Conservation (phyloP, 306 rosid species). For the Sechiopsis laciniata region DNA sequence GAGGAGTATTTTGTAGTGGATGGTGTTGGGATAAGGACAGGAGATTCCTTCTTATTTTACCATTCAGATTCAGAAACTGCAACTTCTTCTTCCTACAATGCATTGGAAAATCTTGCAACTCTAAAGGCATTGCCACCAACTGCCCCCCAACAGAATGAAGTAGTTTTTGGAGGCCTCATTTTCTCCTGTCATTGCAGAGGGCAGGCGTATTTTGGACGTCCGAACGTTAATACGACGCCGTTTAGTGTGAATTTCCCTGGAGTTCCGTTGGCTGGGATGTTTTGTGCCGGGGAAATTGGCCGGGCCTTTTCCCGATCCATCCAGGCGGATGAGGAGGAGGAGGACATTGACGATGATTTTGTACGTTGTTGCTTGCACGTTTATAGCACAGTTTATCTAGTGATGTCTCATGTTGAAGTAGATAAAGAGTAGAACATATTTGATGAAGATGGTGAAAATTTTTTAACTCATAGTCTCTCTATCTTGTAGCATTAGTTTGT, state of each 20-base stretch:
- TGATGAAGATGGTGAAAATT: background rate
- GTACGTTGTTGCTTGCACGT: conserved; percentile 26
- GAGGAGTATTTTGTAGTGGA: conserved; percentile 17
- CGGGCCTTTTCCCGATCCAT: conserved; percentile 9
- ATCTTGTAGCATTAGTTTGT: background rate
- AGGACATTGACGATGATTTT: background rate
- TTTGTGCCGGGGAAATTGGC: conserved; percentile 64
- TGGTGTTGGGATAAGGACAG: conserved; percentile 26
- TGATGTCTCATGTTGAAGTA: conserved; percentile 11
- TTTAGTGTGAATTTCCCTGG: conserved; percentile 50
- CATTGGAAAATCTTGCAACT: conserved; percentile 7
- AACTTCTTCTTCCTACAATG: background rate
- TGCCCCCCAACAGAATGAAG: background rate
- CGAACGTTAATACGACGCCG: conserved; percentile 19
- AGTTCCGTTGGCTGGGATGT: conserved; percentile 58
- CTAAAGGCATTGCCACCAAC: background rate
- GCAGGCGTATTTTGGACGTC: conserved; percentile 18
- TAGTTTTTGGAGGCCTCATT: conserved; percentile 28
- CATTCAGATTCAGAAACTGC: conserved; percentile 30
- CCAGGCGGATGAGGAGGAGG: background rate
- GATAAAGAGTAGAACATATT: background rate
- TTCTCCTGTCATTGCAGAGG: conserved; percentile 29
- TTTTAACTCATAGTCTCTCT: background rate
- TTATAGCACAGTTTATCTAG: conserved; percentile 34
- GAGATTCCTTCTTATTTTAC: conserved; percentile 35